Evolutionary conservation across 352 stramenopile genomes (phyloP).

Genomic region (Pythium rhizo-oryzae): DNA sequence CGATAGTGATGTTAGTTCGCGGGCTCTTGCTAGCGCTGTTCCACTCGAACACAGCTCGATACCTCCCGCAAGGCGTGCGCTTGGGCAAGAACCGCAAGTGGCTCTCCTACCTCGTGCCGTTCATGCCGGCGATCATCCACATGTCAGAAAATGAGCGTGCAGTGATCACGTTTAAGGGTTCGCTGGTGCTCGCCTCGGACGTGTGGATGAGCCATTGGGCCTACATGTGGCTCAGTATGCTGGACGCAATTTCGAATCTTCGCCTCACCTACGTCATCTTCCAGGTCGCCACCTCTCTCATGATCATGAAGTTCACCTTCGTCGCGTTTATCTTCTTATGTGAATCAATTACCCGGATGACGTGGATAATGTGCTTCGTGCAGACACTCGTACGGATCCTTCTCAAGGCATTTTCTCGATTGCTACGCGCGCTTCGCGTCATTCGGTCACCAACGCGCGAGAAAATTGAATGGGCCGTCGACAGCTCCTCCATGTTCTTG

Average conservation of each 20-base stretch:
- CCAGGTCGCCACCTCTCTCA: slow-evolving; percentile 50
- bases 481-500: slow-evolving; percentile 45
- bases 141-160: slow-evolving; percentile 36
- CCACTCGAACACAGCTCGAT: slow-evolving; percentile 42
- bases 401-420: slow-evolving; percentile 33
- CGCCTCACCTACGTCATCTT: slow-evolving; percentile 47
- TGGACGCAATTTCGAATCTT: slow-evolving; percentile 44
- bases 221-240: slow-evolving; percentile 53
- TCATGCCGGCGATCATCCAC: slow-evolving; percentile 38
- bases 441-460: slow-evolving; percentile 25
- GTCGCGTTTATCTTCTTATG: slow-evolving; percentile 60
- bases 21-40: slow-evolving; percentile 49
- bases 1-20: slow-evolving; percentile 36
- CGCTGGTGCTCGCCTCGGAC: slow-evolving; percentile 48
- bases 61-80: slow-evolving; percentile 28
- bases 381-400: slow-evolving; percentile 43
- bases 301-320: slow-evolving; percentile 39
- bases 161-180: slow-evolving; percentile 52
- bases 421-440: slow-evolving; percentile 38
- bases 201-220: slow-evolving; percentile 71
- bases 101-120: slow-evolving; percentile 43
- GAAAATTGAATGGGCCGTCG: slow-evolving; percentile 52
- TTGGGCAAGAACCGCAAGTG: slow-evolving; percentile 39
- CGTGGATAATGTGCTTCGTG: slow-evolving; percentile 59
- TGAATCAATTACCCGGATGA: slow-evolving; percentile 45